Evolutionary conservation across 345 rosid genomes (phyloP).

Genomic region (Aethionema arabicum): DNA sequence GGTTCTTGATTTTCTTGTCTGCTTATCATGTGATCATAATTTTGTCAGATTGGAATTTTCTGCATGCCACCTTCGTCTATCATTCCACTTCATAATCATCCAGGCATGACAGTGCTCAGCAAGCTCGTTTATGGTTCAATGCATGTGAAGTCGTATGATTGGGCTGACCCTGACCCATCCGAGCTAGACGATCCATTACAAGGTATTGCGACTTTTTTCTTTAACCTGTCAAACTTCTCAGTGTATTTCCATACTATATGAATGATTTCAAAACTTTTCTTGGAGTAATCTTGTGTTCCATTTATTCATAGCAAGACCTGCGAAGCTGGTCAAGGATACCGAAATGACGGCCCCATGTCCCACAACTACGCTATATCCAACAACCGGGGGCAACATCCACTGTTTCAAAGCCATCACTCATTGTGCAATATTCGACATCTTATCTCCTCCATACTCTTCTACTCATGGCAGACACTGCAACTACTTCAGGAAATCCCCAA

Average conservation of each 20-base stretch:
- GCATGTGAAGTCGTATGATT: constrained; percentile 89
- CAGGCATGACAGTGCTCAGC: constrained; percentile 97
- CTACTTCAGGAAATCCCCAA: constrained; percentile 55
- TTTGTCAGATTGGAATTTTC: constrained; percentile 85
- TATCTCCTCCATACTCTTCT: constrained; percentile 76
- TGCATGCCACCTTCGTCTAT: constrained; percentile 91
- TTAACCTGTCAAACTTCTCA: constrained; percentile 21
- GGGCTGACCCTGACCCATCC: constrained; percentile 55
- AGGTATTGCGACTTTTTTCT: constrained; percentile 46
- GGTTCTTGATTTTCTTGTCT: constrained; percentile 11
- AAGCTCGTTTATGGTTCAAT: constrained; percentile 86
- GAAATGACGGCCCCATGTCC: constrained; percentile 78
- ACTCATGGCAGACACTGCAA: constrained; percentile 67
- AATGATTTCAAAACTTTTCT: background rate
- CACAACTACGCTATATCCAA: constrained; percentile 73
- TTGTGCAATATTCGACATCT: constrained; percentile 75
- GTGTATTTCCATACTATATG: background rate
- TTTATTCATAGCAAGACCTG: constrained; percentile 75
- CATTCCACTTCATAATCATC: constrained; percentile 96
- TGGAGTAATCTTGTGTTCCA: constrained; percentile 12
- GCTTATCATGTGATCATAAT: constrained; percentile 13
- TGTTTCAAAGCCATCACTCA: constrained; percentile 79
- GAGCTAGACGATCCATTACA: constrained; percentile 53
- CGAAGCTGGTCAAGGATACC: constrained; percentile 61
- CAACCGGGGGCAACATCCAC: constrained; percentile 79